Conservation (phyloP, 208 protist genomes). For the Acanthamoeba lenticulata region DNA sequence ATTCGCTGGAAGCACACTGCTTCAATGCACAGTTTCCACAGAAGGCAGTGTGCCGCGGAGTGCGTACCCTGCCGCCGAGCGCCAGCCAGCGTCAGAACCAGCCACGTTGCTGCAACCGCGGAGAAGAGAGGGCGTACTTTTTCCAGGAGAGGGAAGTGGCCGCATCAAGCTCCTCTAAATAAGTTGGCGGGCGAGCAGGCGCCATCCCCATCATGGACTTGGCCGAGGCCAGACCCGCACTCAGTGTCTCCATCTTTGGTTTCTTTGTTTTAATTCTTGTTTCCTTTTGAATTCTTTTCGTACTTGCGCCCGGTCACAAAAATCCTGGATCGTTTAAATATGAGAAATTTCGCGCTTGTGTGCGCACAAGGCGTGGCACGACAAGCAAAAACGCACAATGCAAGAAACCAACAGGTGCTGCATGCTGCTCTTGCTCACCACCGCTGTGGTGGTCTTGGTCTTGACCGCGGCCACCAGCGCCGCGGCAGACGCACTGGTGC, state of each 20-base stretch:
- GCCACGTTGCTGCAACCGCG: background rate
- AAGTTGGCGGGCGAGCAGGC: background rate
- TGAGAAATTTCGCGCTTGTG: too few species aligned
- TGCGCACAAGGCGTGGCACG: too few species aligned
- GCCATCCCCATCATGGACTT: background rate
- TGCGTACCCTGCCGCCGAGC: background rate
- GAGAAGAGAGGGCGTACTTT: background rate
- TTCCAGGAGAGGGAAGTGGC: constrained; percentile 25
- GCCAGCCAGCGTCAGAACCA: background rate
- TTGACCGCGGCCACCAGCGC: background rate
- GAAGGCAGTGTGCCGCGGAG: too few species aligned
- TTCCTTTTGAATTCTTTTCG: background rate
- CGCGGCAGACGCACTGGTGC: background rate
- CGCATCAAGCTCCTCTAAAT: background rate
- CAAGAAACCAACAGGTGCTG: too few species aligned
- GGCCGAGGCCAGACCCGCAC: background rate
- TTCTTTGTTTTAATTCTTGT: background rate
- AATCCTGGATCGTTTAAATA: too few species aligned
- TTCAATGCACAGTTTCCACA: background rate
- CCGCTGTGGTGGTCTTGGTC: background rate
- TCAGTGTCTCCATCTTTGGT: background rate
- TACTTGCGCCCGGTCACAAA: too few species aligned
- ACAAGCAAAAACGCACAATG: too few species aligned
- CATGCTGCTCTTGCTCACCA: background rate
- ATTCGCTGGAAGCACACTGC: background rate